Base-by-base conservation (phyloP, 306 rosid genomes). In the Mimosa pudica region DNA sequence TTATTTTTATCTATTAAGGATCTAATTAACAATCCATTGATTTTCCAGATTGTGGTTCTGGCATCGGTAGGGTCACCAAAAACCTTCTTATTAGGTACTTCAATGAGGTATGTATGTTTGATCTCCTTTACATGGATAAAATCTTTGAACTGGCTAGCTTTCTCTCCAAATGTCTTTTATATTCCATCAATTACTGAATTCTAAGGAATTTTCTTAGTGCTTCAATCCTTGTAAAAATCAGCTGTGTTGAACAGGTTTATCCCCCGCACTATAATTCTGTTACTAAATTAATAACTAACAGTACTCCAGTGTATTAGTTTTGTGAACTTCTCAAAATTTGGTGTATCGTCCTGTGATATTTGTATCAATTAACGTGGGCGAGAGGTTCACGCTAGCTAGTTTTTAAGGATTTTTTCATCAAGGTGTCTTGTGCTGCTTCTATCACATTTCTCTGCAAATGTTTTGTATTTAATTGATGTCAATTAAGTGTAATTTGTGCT, bases 1-100 rank as follows among this genome's bases (percentile, higher is more conserved):
- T 46, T 72, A 55, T 10, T 17, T 49, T 71, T 11, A 24, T 61
- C 18, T 20, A 33, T 77, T 57, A 44, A 70, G 11, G 68, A 45
- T 76, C 70, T 82, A 79, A 80, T 42, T 16, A 33, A 60, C 36
- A 14, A 41, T 74, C 75, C 63, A n/a, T 74, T 65, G 67, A 47
- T 55, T 83, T 83, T 83, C 65, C 89, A 93, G 98, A 95, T 84
- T 92, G 98, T 87, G 98, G 98, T 90, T 91, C 98, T 84, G 98
- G 98, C 80, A 91, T 95, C 82, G 98, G 98, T 14, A 88, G 98
- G 86, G 85, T 95, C 58, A 86, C 98, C 45, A 92, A 90, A 83
- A 95, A 90, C 85, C 96, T 95, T 72, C 88, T 95, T 41, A 89
- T 95, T 32, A 88, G 93, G 81, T 80, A 91, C 78, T 95, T 95